phyloP scores from a whole-genome alignment of 768 basidiomycete genomes.

The Grammothele lineata region DNA sequence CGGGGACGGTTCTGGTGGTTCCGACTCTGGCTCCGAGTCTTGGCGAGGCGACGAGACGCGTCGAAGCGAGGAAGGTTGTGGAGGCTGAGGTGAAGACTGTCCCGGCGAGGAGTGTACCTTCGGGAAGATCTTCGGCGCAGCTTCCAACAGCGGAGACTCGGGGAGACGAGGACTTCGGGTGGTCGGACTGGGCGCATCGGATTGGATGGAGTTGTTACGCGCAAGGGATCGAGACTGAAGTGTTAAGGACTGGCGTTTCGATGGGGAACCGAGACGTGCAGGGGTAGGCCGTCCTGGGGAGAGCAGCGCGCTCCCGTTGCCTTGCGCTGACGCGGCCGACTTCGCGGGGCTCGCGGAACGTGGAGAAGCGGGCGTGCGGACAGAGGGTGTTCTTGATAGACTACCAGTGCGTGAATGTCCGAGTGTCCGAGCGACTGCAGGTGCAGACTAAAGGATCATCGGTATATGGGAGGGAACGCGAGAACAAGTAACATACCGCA shows the following conservation, averaged over 20 bases:
- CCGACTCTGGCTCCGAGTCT: conserved; percentile 11
- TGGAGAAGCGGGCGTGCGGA: conserved; percentile 34
- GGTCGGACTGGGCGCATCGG: conserved; percentile 27
- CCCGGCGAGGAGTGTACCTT: conserved; percentile 16
- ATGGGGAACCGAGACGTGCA: conserved; percentile 41
- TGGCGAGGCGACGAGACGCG: conserved; percentile 11
- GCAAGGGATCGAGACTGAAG: conserved; percentile 49
- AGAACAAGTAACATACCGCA: conserved; percentile 9
- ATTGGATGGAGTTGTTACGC: conserved; percentile 38
- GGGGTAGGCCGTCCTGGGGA: conserved; percentile 27
- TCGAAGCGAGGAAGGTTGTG: conserved; percentile 13
- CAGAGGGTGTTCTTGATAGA: conserved; percentile 19
- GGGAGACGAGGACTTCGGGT: conserved; percentile 26
- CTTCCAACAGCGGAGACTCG: conserved; percentile 27
- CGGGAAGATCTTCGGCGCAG: conserved; percentile 10
- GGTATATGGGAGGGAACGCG: too few relatives aligned
- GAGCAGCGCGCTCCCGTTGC: conserved; percentile 21
- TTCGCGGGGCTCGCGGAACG: conserved; percentile 66
- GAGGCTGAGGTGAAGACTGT: conserved; percentile 9
- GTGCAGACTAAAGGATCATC: conserved; percentile 8
- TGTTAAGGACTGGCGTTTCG: conserved; percentile 47
- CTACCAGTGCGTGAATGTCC: conserved; percentile 63
- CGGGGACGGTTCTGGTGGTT: conserved; percentile 8
- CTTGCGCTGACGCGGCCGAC: conserved; percentile 23
- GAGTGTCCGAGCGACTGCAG: conserved; percentile 28